phyloP scores from a whole-genome alignment of 2,329 filamentous ascomycete genomes.

The Verticillium isaacii region DNA sequence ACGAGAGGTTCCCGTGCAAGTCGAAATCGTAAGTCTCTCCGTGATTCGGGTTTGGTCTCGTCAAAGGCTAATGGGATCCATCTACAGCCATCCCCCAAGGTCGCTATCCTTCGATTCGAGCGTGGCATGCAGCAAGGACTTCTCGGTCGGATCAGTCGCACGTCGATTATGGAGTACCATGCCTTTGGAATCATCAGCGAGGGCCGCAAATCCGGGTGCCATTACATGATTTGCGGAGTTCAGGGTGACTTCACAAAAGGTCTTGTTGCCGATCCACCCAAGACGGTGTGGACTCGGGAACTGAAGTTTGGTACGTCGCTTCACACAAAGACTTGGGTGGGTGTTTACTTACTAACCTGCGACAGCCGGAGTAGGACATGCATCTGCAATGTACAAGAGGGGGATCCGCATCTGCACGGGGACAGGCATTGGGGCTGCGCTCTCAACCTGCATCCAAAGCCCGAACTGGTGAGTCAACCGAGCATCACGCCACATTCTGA shows the following conservation, averaged over 20 bases:
- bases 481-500: background rate
- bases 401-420: conserved; percentile 36
- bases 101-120: conserved; percentile 31
- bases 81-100: conserved; percentile 31
- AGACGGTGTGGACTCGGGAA: conserved; percentile 33
- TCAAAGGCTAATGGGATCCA: background rate
- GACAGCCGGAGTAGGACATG: conserved; percentile 33
- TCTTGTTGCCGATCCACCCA: conserved; percentile 32
- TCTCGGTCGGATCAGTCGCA: conserved; percentile 33
- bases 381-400: conserved; percentile 35
- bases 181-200: conserved; percentile 37
- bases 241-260: conserved; percentile 33
- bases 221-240: conserved; percentile 38
- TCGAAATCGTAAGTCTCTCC: conserved; percentile 28
- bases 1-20: conserved; percentile 30
- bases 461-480: conserved; percentile 23
- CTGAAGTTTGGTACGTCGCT: conserved; percentile 30
- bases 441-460: conserved; percentile 36
- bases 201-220: conserved; percentile 25
- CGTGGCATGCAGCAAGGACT: conserved; percentile 37
- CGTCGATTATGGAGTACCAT: conserved; percentile 37
- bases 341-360: conserved; percentile 10
- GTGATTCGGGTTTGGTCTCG: background rate
- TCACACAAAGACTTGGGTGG: background rate
- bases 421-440: conserved; percentile 33